Base-by-base conservation (phyloP, 352 stramenopile species). In the Pythium myriotylum region DNA sequence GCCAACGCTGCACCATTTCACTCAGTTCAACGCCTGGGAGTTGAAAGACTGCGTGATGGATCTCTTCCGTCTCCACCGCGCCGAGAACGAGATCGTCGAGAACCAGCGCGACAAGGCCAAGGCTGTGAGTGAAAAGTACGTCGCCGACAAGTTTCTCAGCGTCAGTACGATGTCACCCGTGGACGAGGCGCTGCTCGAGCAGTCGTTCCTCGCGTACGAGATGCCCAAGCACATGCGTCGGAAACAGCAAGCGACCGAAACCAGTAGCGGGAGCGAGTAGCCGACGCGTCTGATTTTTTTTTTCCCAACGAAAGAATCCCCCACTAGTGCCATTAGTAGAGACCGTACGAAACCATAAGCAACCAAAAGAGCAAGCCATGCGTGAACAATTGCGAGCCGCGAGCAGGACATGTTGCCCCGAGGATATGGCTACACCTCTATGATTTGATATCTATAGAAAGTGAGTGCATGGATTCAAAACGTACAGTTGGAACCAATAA, bases 81-180 rank as follows among this genome's bases (percentile, higher is more conserved):
- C 74, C 35, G 85, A 94, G 66, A 73, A 68, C 59, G 65, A 87
- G 27, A 72, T 91, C 26, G 76, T 91, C 9, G 66, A 64, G 32
- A 86, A 65, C 4, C 76, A 92, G 57, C 77, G 79, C 23, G 82
- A 92, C 52, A 92, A 92, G 66, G 84, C 78, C 14, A 92, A 92
- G 59, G 85, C 85, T 12, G 76, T 94, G 50, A 94, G 81, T 48
- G 85, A 94, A 62, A 94, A 94, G 63, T 94, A 90, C 51, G 49
- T 89, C 48, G 66, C 65, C 4, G 80, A 90, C 20, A 90, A 90
- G 53, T 89, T 88, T 52, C 68, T 80, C 32, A 60, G 68, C 26
- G 80, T 75, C 9, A 89, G 80, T 41, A 69, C 72, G 32, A 73
- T 86, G 41, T 56, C 76, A 23, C 68, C 78, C 4, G 75, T 79